These are phyloP conservation scores for Fusarium chaquense DNA, from an alignment of 2,329 filamentous ascomycete genomes.

Conservation along the genomic window DNA sequence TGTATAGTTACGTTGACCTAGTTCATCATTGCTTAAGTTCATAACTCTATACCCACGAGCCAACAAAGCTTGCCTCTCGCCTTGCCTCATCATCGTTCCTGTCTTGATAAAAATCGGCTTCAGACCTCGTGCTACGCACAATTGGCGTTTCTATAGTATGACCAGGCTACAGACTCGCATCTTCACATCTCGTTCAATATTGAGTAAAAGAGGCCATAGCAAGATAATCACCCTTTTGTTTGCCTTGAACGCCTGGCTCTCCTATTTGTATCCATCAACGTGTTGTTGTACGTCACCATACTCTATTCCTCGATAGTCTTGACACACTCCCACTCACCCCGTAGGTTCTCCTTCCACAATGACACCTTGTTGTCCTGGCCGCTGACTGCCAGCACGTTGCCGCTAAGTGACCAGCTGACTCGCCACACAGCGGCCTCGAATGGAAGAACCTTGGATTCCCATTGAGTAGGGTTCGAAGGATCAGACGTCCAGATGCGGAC, in stretches of 20 bases:
- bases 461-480: constrained; percentile 71
- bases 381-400: constrained; percentile 94
- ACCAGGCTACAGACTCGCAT: constrained; percentile 9
- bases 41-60: constrained; percentile 22
- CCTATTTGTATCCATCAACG: constrained; percentile 72
- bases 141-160: constrained; percentile 6
- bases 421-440: constrained; percentile 95
- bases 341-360: constrained; percentile 98
- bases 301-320: constrained; percentile 92
- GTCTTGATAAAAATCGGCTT: not conserved
- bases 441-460: constrained; percentile 85
- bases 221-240: constrained; percentile 46
- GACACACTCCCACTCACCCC: constrained; percentile 96
- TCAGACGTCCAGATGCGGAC: constrained; percentile 96
- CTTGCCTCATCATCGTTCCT: not conserved
- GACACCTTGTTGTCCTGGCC: constrained; percentile 97
- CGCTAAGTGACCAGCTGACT: constrained; percentile 97
- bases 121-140: constrained; percentile 1
- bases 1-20: constrained; percentile 6
- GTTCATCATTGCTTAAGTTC: constrained; percentile 16
- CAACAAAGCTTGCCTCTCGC: constrained; percentile 3
- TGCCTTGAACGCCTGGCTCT: constrained; percentile 55
- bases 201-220: constrained; percentile 39
- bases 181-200: constrained; percentile 31
- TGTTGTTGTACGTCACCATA: constrained; percentile 66